These are phyloP conservation scores for Crataegus laevigata DNA, from an alignment of 306 rosid genomes.

Conservation along the genomic window DNA sequence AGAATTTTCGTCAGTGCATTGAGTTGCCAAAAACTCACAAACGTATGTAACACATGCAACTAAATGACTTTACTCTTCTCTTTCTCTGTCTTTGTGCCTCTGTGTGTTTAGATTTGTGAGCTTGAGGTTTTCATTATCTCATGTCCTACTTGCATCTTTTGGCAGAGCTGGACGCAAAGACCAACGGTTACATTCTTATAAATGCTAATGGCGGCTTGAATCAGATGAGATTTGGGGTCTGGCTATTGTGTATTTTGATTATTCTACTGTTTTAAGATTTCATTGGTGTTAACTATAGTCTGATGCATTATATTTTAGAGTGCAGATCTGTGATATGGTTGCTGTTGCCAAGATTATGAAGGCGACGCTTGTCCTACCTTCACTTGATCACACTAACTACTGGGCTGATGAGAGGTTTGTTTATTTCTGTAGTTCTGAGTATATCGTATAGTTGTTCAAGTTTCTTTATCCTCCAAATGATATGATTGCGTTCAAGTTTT, in stretches of 20 bases:
- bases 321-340: slow-evolving; percentile 99
- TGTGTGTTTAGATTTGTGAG: slow-evolving; percentile 5
- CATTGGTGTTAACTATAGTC: slow-evolving; percentile 23
- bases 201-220: slow-evolving; percentile 99
- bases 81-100: slow-evolving; percentile 7
- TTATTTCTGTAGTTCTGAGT: slow-evolving; percentile 19
- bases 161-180: slow-evolving; percentile 60
- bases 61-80: slow-evolving; percentile 14
- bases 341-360: slow-evolving; percentile 88
- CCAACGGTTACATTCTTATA: slow-evolving; percentile 76
- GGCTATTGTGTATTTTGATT: slow-evolving; percentile 39
- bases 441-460: not conserved
- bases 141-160: slow-evolving; percentile 12
- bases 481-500: not conserved
- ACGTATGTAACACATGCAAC: slow-evolving; percentile 35
- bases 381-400: slow-evolving; percentile 87
- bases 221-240: slow-evolving; percentile 99
- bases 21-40: slow-evolving; percentile 43
- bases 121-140: slow-evolving; percentile 13
- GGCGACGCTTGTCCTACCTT: slow-evolving; percentile 93
- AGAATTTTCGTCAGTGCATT: slow-evolving; percentile 72
- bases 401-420: slow-evolving; percentile 97
- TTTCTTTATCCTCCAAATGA: not conserved
- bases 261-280: not conserved
- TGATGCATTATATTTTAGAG: slow-evolving; percentile 36